phyloP scores from a whole-genome alignment of 1,139 yeast genomes.

The Kurtzmaniella quercitrusa region DNA sequence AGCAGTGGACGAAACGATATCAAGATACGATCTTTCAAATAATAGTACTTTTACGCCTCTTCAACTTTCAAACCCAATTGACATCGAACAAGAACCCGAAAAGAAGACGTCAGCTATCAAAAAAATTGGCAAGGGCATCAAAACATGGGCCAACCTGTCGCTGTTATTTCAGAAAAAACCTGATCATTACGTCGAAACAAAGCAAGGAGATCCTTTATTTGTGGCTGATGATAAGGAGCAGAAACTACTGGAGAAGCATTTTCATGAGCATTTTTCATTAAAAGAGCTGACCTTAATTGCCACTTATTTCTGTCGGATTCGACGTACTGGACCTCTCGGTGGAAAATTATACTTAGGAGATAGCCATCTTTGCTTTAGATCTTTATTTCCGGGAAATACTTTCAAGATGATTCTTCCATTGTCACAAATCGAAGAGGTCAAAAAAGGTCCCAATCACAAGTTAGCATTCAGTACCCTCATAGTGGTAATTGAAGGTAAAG shows the following conservation, averaged over 20 bases:
- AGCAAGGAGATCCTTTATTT: constrained; percentile 45
- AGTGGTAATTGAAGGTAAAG: constrained; percentile 66
- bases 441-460: constrained; percentile 52
- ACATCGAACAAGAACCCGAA: constrained; percentile 12
- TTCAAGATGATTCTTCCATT: constrained; percentile 85
- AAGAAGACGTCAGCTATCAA: constrained; percentile 14
- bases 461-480: constrained; percentile 61
- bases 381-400: constrained; percentile 72
- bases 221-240: constrained; percentile 41
- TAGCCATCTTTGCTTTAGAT: constrained; percentile 67
- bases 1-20: constrained; percentile 20
- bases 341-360: constrained; percentile 78
- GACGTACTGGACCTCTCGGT: constrained; percentile 68
- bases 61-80: constrained; percentile 27
- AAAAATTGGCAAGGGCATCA: constrained; percentile 25
- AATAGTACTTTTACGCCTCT: constrained; percentile 18
- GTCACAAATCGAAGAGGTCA: constrained; percentile 62
- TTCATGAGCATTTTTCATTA: constrained; percentile 63
- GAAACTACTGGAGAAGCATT: constrained; percentile 47
- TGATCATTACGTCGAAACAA: constrained; percentile 47
- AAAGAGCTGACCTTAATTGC: constrained; percentile 53
- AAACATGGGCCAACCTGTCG: constrained; percentile 34
- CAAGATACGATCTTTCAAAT: constrained; percentile 15
- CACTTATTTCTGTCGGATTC: constrained; percentile 68
- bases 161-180: constrained; percentile 64